Evolutionary conservation across 495 filamentous ascomycete genomes (phyloP).

Genomic region (Penicillium verhagenii): DNA sequence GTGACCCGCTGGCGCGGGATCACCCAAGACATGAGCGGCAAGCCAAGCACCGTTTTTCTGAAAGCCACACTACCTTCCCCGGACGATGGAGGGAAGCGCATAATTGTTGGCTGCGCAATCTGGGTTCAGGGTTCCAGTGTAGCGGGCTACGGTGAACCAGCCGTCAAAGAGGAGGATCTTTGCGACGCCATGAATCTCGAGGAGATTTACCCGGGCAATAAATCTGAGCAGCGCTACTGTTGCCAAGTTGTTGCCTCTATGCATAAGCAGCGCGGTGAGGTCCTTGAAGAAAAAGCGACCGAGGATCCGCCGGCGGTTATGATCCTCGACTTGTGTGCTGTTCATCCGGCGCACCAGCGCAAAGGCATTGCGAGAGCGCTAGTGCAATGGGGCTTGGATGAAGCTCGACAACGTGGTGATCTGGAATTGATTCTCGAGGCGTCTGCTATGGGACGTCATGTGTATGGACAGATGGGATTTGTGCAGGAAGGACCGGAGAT

Average conservation of each 20-base stretch:
- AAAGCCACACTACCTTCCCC: slow-evolving; percentile 37
- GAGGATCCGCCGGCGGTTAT: slow-evolving; percentile 32
- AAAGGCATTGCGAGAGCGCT: slow-evolving; percentile 35
- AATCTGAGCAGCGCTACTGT: slow-evolving; percentile 36
- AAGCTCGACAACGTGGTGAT: slow-evolving; percentile 36
- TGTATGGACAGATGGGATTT: slow-evolving; percentile 41
- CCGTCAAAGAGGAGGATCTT: slow-evolving; percentile 21
- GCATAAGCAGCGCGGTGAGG: slow-evolving; percentile 26
- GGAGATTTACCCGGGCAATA: slow-evolving; percentile 35
- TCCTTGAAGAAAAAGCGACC: slow-evolving; percentile 24
- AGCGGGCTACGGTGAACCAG: slow-evolving; percentile 34
- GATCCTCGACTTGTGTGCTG: slow-evolving; percentile 38
- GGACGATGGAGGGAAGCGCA: slow-evolving; percentile 7
- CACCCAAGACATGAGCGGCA: slow-evolving; percentile 29
- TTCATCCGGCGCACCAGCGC: slow-evolving; percentile 40
- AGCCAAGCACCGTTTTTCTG: slow-evolving; percentile 42
- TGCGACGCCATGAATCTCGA: slow-evolving; percentile 20
- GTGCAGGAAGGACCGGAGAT: slow-evolving; percentile 26
- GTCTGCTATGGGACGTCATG: slow-evolving; percentile 43
- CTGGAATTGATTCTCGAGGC: slow-evolving; percentile 38
- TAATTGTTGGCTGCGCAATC: slow-evolving; percentile 40
- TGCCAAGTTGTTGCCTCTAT: slow-evolving; percentile 31
- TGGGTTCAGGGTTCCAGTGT: slow-evolving; percentile 36
- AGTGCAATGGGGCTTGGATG: slow-evolving; percentile 42
- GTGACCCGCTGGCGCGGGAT: slow-evolving; percentile 30